Evolutionary conservation across 1,284 basidiomycete genomes (phyloP).

Genomic region (Paramarasmius palmivorus): DNA sequence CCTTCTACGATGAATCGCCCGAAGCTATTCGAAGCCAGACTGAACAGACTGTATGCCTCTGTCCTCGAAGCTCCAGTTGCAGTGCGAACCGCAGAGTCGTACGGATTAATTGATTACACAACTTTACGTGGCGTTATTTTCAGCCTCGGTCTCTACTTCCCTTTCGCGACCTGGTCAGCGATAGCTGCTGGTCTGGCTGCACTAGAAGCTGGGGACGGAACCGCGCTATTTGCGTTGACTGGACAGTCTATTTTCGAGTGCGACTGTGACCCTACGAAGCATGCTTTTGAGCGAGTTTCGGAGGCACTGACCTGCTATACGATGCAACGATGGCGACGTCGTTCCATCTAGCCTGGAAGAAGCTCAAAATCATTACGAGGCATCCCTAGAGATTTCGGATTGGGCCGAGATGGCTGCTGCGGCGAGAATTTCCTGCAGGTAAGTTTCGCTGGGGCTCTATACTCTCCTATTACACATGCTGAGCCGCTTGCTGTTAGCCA

Average conservation of each 20-base stretch:
- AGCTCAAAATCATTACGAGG: slow-evolving; percentile 8
- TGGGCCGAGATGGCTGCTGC: slow-evolving; percentile 16
- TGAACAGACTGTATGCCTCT: slow-evolving; percentile 15
- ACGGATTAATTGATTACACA: slow-evolving; percentile 18
- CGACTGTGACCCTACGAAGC: slow-evolving; percentile 5
- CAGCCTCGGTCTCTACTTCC: slow-evolving; percentile 14
- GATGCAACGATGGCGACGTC: slow-evolving; percentile 18
- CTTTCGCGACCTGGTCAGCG: slow-evolving; percentile 12
- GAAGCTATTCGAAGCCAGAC: slow-evolving; percentile 23
- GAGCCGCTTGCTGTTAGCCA: slow-evolving; percentile 5
- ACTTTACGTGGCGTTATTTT: slow-evolving; percentile 14
- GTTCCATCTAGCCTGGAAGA: slow-evolving; percentile 12
- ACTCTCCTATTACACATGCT: too few species aligned
- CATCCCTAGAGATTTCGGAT: slow-evolving; percentile 6
- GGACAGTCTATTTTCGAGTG: slow-evolving; percentile 8
- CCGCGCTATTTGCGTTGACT: slow-evolving; percentile 12
- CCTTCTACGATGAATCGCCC: slow-evolving; percentile 27
- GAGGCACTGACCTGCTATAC: slow-evolving; percentile 12
- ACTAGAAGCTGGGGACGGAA: slow-evolving; percentile 15
- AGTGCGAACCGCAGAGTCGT: slow-evolving; percentile 8
- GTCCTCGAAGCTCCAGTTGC: slow-evolving; percentile 15
- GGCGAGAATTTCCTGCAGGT: slow-evolving; percentile 15
- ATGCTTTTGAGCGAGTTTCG: slow-evolving; percentile 5
- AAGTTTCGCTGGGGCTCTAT: background rate
- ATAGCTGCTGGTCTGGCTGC: slow-evolving; percentile 19